Conservation (phyloP, 208 protist genomes). For the Naegleria gruberi region DNA sequence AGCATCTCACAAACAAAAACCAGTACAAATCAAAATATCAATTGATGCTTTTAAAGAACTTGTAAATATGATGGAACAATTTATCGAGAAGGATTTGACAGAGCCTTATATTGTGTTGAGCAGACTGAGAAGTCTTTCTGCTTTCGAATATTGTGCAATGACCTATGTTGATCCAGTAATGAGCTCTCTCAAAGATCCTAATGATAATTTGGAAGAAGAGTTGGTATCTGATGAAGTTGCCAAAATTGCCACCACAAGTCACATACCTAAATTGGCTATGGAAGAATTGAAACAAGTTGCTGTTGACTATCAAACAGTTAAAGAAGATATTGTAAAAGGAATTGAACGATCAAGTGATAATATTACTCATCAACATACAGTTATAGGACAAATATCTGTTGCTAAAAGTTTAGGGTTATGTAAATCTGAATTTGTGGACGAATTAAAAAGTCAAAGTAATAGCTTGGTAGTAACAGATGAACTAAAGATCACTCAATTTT, state of each 20-base stretch:
- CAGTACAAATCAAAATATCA: constrained; percentile 1
- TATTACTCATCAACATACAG: neutral
- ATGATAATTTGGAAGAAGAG: neutral
- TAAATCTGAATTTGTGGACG: neutral
- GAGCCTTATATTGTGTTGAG: neutral
- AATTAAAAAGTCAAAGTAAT: neutral
- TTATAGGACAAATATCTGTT: neutral
- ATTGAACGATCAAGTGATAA: neutral
- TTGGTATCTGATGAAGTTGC: neutral
- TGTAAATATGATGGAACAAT: neutral
- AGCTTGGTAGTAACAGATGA: neutral
- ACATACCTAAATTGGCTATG: neutral
- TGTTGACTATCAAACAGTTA: neutral
- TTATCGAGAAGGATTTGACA: neutral
- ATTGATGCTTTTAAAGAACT: neutral
- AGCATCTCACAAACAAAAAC: neutral
- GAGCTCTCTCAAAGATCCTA: neutral
- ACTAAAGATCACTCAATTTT: neutral
- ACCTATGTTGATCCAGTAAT: neutral
- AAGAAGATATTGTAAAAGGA: neutral
- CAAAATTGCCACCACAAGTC: neutral
- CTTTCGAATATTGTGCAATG: neutral
- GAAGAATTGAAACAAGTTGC: neutral
- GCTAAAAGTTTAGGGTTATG: neutral
- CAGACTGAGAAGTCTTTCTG: neutral